A percentile compares a stretch with the other conserved stretches of the same genome.
These are phyloP conservation scores for Coniella vitis DNA, from an alignment of 2,329 filamentous ascomycete genomes.

Conservation along the genomic window DNA sequence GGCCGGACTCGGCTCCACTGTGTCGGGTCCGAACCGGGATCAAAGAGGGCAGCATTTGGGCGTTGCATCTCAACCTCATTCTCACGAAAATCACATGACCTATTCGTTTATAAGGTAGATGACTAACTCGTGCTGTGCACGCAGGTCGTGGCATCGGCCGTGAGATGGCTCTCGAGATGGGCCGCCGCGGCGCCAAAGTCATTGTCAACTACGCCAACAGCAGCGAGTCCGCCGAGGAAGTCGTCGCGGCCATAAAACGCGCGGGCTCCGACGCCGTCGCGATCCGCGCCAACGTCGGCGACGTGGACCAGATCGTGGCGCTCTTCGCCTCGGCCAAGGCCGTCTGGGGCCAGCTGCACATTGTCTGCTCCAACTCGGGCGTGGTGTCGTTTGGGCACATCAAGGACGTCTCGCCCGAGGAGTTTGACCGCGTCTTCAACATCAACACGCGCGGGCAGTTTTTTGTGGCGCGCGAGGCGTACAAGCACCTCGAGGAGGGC, in stretches of 20 bases:
- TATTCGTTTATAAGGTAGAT: too few species aligned
- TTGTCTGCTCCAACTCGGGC: slow-evolving; percentile 64
- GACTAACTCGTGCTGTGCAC: background rate
- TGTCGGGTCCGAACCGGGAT: too few species aligned
- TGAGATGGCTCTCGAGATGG: slow-evolving; percentile 60
- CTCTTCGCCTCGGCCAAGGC: slow-evolving; percentile 58
- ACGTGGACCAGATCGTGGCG: slow-evolving; percentile 54
- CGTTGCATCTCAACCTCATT: too few species aligned
- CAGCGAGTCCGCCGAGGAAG: slow-evolving; percentile 54
- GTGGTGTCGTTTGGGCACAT: slow-evolving; percentile 63
- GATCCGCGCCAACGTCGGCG: slow-evolving; percentile 61
- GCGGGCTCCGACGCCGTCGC: slow-evolving; percentile 56
- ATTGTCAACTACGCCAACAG: slow-evolving; percentile 64
- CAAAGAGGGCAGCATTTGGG: too few species aligned
- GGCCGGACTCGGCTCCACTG: background rate
- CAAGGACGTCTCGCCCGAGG: slow-evolving; percentile 62
- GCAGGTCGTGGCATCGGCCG: slow-evolving; percentile 58
- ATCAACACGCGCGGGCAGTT: slow-evolving; percentile 65
- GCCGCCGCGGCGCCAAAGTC: slow-evolving; percentile 57
- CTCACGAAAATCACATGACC: too few species aligned
- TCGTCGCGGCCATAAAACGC: slow-evolving; percentile 60
- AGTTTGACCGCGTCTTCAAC: slow-evolving; percentile 65
- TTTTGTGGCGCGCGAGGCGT: slow-evolving; percentile 65
- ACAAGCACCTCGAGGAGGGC: slow-evolving; percentile 60
- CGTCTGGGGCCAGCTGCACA: slow-evolving; percentile 61